These are phyloP conservation scores for Kazachstania africana DNA, from an alignment of 805 yeast species.

Conservation along the genomic window DNA sequence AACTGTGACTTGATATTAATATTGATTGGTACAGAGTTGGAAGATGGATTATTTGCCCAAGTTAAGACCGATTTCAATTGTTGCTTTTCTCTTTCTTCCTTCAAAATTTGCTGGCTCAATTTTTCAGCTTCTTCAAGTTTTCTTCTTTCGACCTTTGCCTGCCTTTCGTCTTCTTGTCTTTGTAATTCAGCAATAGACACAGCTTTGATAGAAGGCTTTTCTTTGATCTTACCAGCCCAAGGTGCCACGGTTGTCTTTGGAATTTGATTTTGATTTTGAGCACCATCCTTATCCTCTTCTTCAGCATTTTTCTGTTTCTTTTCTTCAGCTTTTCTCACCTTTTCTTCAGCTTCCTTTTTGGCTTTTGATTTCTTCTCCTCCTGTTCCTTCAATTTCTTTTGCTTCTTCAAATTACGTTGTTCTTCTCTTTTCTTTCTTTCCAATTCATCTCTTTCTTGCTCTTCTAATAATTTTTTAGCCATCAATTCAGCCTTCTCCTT, in stretches of 20 bases:
- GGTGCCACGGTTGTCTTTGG: constrained; percentile 9
- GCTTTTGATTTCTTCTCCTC: constrained; percentile 2
- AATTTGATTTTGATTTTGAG: background rate
- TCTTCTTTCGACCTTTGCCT: constrained; percentile 3
- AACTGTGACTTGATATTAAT: constrained; percentile 13
- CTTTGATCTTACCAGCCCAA: constrained; percentile 18
- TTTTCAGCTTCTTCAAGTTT: constrained; percentile 10
- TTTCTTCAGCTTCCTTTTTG: constrained; percentile 4
- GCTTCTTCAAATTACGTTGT: constrained; percentile 4
- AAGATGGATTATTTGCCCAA: constrained; percentile 19
- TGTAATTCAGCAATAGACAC: constrained; percentile 14
- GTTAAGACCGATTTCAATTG: constrained; percentile 15
- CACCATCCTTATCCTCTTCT: constrained; percentile 1
- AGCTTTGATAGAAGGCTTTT: constrained; percentile 9
- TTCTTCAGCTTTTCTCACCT: constrained; percentile 2
- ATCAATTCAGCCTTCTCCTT: constrained; percentile 13
- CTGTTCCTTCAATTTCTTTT: constrained; percentile 8
- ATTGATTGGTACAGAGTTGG: constrained; percentile 6
- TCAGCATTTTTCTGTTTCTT: constrained; percentile 3
- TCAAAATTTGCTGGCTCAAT: constrained; percentile 11
- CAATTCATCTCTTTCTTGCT: constrained; percentile 6
- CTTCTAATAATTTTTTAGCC: constrained; percentile 13
- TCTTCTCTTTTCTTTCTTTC: constrained; percentile 5
- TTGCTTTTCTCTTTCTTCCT: constrained; percentile 13
- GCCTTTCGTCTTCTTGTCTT: constrained; percentile 7